Conservation (phyloP, 306 rosid genomes). For the Pueraria montana region DNA sequence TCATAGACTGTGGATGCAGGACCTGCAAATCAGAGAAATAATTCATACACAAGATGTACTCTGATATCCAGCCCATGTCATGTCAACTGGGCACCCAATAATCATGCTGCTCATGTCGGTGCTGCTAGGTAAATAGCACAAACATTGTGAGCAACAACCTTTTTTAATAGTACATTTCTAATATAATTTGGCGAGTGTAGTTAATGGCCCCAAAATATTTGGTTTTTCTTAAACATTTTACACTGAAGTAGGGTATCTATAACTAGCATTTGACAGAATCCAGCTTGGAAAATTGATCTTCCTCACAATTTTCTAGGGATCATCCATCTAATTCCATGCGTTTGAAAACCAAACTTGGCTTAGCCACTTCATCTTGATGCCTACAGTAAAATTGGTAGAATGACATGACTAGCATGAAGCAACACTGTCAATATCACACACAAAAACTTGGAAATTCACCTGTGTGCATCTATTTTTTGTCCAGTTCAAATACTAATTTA, state of each 20-base stretch:
- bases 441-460: slow-evolving; percentile 10
- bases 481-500: slow-evolving; percentile 3
- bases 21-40: slow-evolving; percentile 66
- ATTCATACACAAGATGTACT: neutral
- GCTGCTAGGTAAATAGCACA: slow-evolving; percentile 12
- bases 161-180: neutral
- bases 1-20: slow-evolving; percentile 98
- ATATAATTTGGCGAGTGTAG: slow-evolving; percentile 27
- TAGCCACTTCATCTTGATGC: slow-evolving; percentile 5
- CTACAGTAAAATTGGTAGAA: slow-evolving; percentile 2
- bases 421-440: slow-evolving; percentile 8
- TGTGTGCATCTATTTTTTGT: slow-evolving; percentile 20
- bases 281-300: slow-evolving; percentile 29
- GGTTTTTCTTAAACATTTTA: neutral
- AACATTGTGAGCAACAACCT: slow-evolving; percentile 16
- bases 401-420: slow-evolving; percentile 8
- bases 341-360: slow-evolving; percentile 29
- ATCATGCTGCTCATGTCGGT: neutral
- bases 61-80: slow-evolving; percentile 33
- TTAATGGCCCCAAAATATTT: neutral
- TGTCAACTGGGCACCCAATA: slow-evolving; percentile 19
- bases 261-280: slow-evolving; percentile 29
- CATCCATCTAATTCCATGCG: slow-evolving; percentile 9
- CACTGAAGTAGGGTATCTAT: too few relatives aligned
- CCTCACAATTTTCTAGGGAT: slow-evolving; percentile 5